phyloP scores from a whole-genome alignment of 768 basidiomycete genomes.

The Fomitopsis pulvina region DNA sequence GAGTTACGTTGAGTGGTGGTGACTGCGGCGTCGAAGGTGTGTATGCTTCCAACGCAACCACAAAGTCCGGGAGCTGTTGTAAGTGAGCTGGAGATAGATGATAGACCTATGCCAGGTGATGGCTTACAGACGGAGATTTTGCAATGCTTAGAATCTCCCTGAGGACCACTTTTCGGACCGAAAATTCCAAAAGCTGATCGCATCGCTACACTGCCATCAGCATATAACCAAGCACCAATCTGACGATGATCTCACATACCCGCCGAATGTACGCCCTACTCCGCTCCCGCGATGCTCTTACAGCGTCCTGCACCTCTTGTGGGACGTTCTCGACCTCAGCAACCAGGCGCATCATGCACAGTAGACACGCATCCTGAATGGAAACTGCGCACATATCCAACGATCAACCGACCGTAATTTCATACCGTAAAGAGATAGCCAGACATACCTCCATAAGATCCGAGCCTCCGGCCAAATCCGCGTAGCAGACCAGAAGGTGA shows the following conservation, averaged over 20 bases:
- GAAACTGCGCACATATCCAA: slow-evolving; percentile 36
- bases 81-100: neutral
- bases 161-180: slow-evolving; percentile 38
- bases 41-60: slow-evolving; percentile 39
- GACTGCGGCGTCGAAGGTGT: slow-evolving; percentile 6
- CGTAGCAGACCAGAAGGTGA: slow-evolving; percentile 42
- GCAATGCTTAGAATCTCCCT: slow-evolving; percentile 40
- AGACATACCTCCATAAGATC: slow-evolving; percentile 37
- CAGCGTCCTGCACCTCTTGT: slow-evolving; percentile 32
- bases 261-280: slow-evolving; percentile 51
- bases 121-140: slow-evolving; percentile 46
- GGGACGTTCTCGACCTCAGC: slow-evolving; percentile 53
- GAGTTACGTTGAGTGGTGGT: slow-evolving; percentile 4
- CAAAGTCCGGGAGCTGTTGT: slow-evolving; percentile 65
- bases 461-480: slow-evolving; percentile 36
- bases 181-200: slow-evolving; percentile 54
- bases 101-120: slow-evolving; percentile 4
- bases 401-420: neutral
- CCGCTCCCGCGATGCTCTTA: slow-evolving; percentile 36
- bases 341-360: slow-evolving; percentile 64
- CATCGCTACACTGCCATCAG: slow-evolving; percentile 46
- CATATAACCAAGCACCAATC: neutral
- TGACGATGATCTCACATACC: slow-evolving; percentile 29
- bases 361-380: slow-evolving; percentile 66
- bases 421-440: neutral